Base-by-base conservation (phyloP, 495 filamentous ascomycete genomes). In the Penicillium verhagenii region DNA sequence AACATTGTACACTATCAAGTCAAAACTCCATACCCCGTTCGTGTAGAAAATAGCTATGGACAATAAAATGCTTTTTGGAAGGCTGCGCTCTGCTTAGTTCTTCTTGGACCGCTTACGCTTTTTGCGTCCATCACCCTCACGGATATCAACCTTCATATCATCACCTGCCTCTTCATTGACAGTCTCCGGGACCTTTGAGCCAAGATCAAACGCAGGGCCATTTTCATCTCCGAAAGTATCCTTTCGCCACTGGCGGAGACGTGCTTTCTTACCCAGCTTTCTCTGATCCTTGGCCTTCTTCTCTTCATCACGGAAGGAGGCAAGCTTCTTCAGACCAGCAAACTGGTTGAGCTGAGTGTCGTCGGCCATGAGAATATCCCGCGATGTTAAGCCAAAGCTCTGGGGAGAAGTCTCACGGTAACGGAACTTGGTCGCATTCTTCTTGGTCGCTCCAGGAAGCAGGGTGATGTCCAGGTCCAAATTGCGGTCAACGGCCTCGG, bases 381-480 rank as follows among this genome's bases (percentile, higher is more conserved):
- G 82, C 2, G 93, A 80, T 2, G 88, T 93, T 47, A 98, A 79
- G 44, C 94, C 94, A 72, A 95, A 97, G 26, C 88, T 83, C 25
- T 84, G 85, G 5, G 94, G 93, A 1, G 90, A 95, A 8, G 94
- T 96, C 63, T 96, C 92, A 58, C 95, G 89, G 74, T 98, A 98
- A 14, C 88, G 86, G 79, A 98, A 97, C 21, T 65, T 58, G 33
- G 79, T 71, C 46, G 75, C 58, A 40, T 79, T 76, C 56, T 81
- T 81, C 62, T 81, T 84, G 20, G 80, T 77, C 20, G 77, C 73
- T 42, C 76, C 72, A 3, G 83, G 76, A 38, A 78, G 74, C 49
- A 86, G 70, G 3, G 81, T 81, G 57, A 85, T 75, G 25, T 89
- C 82, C 19, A 92, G 76, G 50, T 91, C 83, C 58, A 96, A 79